phyloP scores from a whole-genome alignment of 352 stramenopile species.

The Peronospora belbahrii region DNA sequence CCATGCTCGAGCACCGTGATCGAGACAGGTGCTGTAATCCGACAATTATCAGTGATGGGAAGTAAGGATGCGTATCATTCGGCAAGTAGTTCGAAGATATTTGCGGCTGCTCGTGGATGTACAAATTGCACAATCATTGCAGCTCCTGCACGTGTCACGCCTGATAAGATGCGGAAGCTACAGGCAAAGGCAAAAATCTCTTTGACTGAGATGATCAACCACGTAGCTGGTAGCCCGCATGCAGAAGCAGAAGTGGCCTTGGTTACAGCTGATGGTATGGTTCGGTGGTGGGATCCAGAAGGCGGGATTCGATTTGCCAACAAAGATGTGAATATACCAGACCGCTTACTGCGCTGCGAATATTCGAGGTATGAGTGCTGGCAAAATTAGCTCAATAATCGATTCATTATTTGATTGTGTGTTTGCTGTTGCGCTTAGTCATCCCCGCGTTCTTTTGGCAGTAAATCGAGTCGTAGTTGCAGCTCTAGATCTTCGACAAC shows the following conservation, averaged over 20 bases:
- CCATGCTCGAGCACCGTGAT: slow-evolving; percentile 34
- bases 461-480: slow-evolving; percentile 34
- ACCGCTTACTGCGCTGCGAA: slow-evolving; percentile 53
- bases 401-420: neutral
- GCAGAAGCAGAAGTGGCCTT: slow-evolving; percentile 49
- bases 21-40: slow-evolving; percentile 49
- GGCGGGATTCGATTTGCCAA: slow-evolving; percentile 31
- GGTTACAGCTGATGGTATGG: slow-evolving; percentile 34
- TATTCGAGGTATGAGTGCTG: slow-evolving; percentile 49
- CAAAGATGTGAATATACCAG: slow-evolving; percentile 14
- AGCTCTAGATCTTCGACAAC: slow-evolving; percentile 45
- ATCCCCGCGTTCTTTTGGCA: slow-evolving; percentile 65
- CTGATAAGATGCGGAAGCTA: slow-evolving; percentile 21
- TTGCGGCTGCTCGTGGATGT: slow-evolving; percentile 34
- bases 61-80: slow-evolving; percentile 33
- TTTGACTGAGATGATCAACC: slow-evolving; percentile 49
- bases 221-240: slow-evolving; percentile 60
- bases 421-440: slow-evolving; percentile 24
- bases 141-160: slow-evolving; percentile 13
- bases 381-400: neutral
- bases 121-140: slow-evolving; percentile 37
- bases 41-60: slow-evolving; percentile 55
- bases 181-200: slow-evolving; percentile 37
- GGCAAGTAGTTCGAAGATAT: slow-evolving; percentile 21
- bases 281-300: slow-evolving; percentile 47